phyloP scores from a whole-genome alignment of 768 basidiomycete genomes.

The Amanita muscaria region DNA sequence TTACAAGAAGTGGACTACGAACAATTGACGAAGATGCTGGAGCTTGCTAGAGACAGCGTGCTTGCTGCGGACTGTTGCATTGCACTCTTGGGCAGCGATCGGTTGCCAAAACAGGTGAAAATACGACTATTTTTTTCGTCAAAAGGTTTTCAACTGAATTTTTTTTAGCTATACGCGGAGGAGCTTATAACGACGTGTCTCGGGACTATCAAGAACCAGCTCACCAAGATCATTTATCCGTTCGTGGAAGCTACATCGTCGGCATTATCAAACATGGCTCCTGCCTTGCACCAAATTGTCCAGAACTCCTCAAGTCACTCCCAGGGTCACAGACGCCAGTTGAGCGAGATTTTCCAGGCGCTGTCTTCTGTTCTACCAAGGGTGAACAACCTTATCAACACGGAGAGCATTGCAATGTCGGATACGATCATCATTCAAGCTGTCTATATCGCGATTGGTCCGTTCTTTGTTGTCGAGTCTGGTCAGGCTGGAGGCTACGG shows the following conservation, averaged over 20 bases:
- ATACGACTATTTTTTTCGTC: background rate
- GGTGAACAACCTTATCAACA: constrained; percentile 65
- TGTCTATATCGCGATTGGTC: constrained; percentile 89
- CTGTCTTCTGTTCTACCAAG: constrained; percentile 64
- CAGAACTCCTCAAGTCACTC: constrained; percentile 29
- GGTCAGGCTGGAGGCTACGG: constrained; percentile 22
- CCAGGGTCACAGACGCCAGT: constrained; percentile 33
- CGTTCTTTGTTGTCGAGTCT: constrained; percentile 83
- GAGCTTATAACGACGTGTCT: constrained; percentile 83
- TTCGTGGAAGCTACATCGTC: constrained; percentile 67
- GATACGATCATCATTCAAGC: constrained; percentile 88
- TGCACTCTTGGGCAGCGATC: constrained; percentile 66
- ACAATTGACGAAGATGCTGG: constrained; percentile 41
- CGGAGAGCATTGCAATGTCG: constrained; percentile 71
- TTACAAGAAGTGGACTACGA: constrained; percentile 42
- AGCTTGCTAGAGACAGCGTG: constrained; percentile 63
- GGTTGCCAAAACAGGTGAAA: constrained; percentile 78
- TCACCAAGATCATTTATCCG: constrained; percentile 74
- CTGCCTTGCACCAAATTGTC: constrained; percentile 44
- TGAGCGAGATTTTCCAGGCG: constrained; percentile 66
- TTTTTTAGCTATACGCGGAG: constrained; percentile 77
- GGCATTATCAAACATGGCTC: constrained; percentile 23
- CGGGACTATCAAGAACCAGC: constrained; percentile 66
- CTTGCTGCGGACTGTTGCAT: constrained; percentile 80
- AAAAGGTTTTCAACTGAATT: background rate